Conservation (phyloP, 805 yeast genomes). For the Saccharomycopsis microspora region DNA sequence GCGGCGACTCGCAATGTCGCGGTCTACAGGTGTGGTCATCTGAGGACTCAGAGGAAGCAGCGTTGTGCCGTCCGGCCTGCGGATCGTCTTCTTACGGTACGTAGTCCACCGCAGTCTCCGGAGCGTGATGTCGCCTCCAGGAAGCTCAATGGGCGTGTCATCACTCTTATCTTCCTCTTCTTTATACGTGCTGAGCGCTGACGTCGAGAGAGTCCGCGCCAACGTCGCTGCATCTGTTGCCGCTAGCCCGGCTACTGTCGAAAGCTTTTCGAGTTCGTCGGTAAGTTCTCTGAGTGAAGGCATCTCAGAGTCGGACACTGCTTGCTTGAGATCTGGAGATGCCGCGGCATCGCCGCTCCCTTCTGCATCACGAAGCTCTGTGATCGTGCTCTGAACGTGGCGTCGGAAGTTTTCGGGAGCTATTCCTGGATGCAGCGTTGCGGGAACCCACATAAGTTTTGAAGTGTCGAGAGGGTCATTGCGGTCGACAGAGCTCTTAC, state of each 20-base stretch:
- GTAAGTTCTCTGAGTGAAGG: conserved; percentile 67
- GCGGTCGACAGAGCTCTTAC: not conserved
- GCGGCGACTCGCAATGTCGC: conserved; percentile 6
- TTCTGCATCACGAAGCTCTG: conserved; percentile 17
- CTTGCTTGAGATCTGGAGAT: conserved; percentile 20
- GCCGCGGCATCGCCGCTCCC: conserved; percentile 19
- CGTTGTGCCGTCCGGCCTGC: not conserved
- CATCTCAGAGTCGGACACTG: conserved; percentile 25
- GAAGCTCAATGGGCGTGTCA: conserved; percentile 5
- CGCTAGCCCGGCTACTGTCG: conserved; percentile 67
- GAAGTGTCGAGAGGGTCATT: conserved; percentile 25
- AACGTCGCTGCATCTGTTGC: conserved; percentile 74
- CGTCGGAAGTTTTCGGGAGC: conserved; percentile 78
- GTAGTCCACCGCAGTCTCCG: conserved; percentile 41
- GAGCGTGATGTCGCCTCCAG: conserved; percentile 24
- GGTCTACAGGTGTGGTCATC: not conserved
- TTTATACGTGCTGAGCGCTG: conserved; percentile 39
- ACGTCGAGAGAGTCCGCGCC: conserved; percentile 68
- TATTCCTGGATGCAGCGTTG: conserved; percentile 85
- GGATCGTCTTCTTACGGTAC: conserved; percentile 29
- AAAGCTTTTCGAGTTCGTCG: conserved; percentile 59
- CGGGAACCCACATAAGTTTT: conserved; percentile 87
- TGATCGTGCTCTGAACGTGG: conserved; percentile 41
- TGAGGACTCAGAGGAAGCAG: not conserved
- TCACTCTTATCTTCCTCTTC: not conserved